Evolutionary conservation across 768 basidiomycete genomes (phyloP), one percentile per base, ranked within the genome.

Genomic region (Glaciozyma martinii): DNA sequence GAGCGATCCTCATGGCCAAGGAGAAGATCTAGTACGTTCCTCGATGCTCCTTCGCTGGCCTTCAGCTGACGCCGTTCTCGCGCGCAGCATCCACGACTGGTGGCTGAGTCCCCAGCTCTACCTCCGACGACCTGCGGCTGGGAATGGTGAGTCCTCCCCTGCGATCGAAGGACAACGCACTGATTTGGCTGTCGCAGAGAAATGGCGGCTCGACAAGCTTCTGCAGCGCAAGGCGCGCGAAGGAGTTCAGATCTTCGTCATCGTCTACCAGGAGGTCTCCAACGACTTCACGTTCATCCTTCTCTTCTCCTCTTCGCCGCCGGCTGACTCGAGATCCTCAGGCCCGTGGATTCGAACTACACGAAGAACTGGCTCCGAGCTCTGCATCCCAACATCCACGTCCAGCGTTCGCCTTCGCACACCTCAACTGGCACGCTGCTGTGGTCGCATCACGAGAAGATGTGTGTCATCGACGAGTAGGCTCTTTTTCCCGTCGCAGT

Each of bases 361-460:
- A 80, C 93, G 33, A 99, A 99, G 73, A 87, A 89, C 71, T 82
- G 83, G 33, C 76, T 99, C 32, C 81, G 82, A 27, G 81, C 80
- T 1, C 78, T 99, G 18, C 94, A 98, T 75, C 84, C 86, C 5
- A 97, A 98, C 76, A 88, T 99, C 60, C 61, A 67, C 44, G 85
- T 98, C 3, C 95, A 99, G 74, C 85, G 95, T 30, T 97, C 94
- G 7, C 95, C 95, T 0, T 94, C 90, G 3, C 95, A 99, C 77
- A 91, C 97, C 76, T 88, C 90, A 75, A 95, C 93, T 0, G 93
- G 93, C 18, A 98, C 92, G 3, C 91, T 94, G 76, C 93, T 95
- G 75, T 99, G 95, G 95, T 93, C 94, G 32, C 95, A 98, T 78
- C 95, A 98, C 76, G 95, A 99, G 80, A 99, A 99, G 75, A 75